phyloP scores from a whole-genome alignment of 345 rosid species.

The Hibiscus trionum region DNA sequence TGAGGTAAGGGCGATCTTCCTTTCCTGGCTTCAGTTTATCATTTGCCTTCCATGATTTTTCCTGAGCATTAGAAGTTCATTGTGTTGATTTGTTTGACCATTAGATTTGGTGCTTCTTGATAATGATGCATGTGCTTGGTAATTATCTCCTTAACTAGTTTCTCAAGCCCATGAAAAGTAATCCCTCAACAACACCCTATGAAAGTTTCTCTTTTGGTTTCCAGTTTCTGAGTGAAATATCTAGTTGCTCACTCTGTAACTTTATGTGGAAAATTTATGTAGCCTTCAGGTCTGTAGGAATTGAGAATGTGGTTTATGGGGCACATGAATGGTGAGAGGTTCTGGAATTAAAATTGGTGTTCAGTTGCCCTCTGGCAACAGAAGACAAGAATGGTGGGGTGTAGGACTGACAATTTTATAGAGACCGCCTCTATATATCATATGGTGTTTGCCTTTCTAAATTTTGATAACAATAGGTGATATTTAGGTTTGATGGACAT shows the following conservation, averaged over 20 bases:
- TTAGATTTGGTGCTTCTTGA: neutral
- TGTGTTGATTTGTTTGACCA: neutral
- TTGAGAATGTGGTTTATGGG: neutral
- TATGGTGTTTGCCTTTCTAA: slow-evolving; percentile 1
- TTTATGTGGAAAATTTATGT: neutral
- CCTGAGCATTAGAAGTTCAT: neutral
- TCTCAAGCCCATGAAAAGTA: neutral
- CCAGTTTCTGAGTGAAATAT: neutral
- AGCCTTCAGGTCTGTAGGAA: neutral
- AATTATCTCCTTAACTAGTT: neutral
- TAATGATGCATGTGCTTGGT: neutral
- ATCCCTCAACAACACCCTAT: neutral
- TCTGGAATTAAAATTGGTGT: neutral
- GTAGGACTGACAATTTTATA: neutral
- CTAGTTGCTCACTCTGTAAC: neutral
- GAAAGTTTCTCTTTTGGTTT: neutral
- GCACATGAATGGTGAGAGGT: neutral
- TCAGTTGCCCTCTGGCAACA: neutral
- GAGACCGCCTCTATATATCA: neutral
- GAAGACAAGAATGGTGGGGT: neutral
- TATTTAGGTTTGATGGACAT: neutral
- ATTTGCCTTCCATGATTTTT: neutral
- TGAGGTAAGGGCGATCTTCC: slow-evolving; percentile 30
- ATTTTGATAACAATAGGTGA: neutral
- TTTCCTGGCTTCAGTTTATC: neutral